Percentiles rank a stretch among this genome's conserved stretches.
Conservation (phyloP, 176 grass and related monocot species). For the Eragrostis nindensis region DNA sequence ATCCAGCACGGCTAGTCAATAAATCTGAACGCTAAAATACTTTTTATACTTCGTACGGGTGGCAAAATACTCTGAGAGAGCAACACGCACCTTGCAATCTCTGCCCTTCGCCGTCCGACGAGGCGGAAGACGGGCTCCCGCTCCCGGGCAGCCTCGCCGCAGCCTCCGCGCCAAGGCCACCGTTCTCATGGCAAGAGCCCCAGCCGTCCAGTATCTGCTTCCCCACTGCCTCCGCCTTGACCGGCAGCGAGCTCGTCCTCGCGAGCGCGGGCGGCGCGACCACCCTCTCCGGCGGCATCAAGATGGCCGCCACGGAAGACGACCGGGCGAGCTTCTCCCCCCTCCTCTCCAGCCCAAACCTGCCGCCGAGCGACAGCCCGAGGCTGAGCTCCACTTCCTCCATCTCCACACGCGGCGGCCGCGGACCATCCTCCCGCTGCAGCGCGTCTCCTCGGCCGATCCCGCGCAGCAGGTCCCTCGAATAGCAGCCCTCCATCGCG, state of each 20-base stretch:
- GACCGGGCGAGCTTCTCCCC: constrained; percentile 49
- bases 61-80: constrained; percentile 8
- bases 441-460: constrained; percentile 1
- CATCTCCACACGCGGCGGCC: not conserved
- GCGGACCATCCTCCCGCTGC: not conserved
- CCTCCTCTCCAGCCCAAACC: constrained; percentile 47
- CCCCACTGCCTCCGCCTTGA: constrained; percentile 11
- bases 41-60: not conserved
- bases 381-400: constrained; percentile 72
- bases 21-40: constrained; percentile 13
- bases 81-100: constrained; percentile 39
- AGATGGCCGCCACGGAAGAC: constrained; percentile 54
- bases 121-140: constrained; percentile 41
- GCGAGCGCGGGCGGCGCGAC: constrained; percentile 26
- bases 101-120: constrained; percentile 36
- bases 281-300: constrained; percentile 13
- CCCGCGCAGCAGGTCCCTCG: constrained; percentile 37
- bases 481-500: constrained; percentile 40
- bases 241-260: constrained; percentile 58
- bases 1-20: not conserved
- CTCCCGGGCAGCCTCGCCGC: constrained; percentile 23
- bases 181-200: not conserved
- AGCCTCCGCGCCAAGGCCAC: not conserved
- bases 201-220: not conserved
- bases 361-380: constrained; percentile 72